Base-by-base conservation (phyloP, 1,284 basidiomycete species). In the Malassezia slooffiae region DNA sequence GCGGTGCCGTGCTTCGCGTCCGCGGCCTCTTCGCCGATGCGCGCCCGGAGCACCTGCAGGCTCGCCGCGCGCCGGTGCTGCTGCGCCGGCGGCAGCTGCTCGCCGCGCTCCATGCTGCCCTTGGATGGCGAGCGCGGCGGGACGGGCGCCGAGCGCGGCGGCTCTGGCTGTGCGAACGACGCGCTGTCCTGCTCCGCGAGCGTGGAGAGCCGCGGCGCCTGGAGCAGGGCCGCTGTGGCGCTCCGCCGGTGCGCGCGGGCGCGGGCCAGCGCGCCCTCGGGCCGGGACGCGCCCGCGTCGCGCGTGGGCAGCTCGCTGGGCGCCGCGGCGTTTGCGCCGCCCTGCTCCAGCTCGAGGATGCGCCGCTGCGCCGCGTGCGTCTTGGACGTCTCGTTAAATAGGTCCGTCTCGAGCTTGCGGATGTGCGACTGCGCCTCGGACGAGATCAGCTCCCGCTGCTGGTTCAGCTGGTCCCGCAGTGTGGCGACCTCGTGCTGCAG, bases 31-130 rank as follows among this genome's bases (percentile, higher is more conserved):
- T 30, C 22, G 10, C 29, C 31, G 28, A 54, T 46, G n/a, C 52
- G 47, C 6, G 52, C 52, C n/a, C 46, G 40, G 10, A 54, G 38
- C 52, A 54, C 51, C 26, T 45, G 43, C 34, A 54, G 34, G 13
- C 36, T 40, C 22, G 42, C 43, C 11, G 37, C 27, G 13, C 52
- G 39, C 1, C 41, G 47, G 31, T 54, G 52, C 19, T 37, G 40
- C 34, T 54, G 52, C 13, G 19, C 38, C 3, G 48, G 28, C 7
- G 52, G 35, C 5, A 54, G 26, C 8, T 34, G 30, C 9, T 30
- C 33, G 19, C 28, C 24, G 8, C 12, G 40, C 11, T 21, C 26
- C 35, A 26, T 43, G 12, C 35, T 26, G 17, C 22, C 27, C 23
- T 11, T 39, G 41, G 29, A 13, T n/a, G 11, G 15, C 24, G 21